Conservation (phyloP, 441 rosid species). For the Gossypium laxum region DNA sequence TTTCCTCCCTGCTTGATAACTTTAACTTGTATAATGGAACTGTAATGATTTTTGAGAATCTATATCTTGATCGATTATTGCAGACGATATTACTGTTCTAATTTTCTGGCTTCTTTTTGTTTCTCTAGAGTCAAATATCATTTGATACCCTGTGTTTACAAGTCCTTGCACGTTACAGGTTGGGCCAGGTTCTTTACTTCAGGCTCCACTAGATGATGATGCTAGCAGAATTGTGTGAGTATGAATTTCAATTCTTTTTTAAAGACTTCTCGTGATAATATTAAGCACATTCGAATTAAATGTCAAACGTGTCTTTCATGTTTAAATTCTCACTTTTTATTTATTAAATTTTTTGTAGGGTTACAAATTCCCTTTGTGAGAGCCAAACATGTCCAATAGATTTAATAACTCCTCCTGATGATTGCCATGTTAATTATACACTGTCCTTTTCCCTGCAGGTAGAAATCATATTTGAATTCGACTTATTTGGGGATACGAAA, state of each 20-base stretch:
- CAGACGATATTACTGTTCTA: neutral
- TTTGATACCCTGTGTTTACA: conserved; percentile 11
- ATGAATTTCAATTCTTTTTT: conserved; percentile 23
- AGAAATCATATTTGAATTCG: conserved; percentile 20
- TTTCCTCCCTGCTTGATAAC: neutral
- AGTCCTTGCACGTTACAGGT: conserved; percentile 39
- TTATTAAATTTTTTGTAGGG: conserved; percentile 33
- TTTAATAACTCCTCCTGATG: conserved; percentile 92
- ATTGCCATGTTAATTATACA: conserved; percentile 92
- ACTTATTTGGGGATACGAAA: conserved; percentile 11
- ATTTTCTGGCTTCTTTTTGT: conserved; percentile 14
- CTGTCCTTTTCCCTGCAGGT: conserved; percentile 88
- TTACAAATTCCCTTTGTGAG: conserved; percentile 64
- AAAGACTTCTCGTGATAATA: neutral
- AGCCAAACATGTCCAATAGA: conserved; percentile 79
- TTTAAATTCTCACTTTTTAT: neutral
- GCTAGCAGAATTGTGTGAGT: conserved; percentile 80
- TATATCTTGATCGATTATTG: neutral
- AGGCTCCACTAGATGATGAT: conserved; percentile 74
- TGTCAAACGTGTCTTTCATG: conserved; percentile 8
- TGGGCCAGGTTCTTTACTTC: conserved; percentile 80
- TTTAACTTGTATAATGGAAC: conserved; percentile 1
- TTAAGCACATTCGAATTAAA: neutral
- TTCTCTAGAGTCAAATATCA: conserved; percentile 13
- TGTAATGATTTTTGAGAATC: neutral